Evolutionary conservation across 192 early-diverging fungal genomes (phyloP).

Genomic region (Rhizophagus clarus): DNA sequence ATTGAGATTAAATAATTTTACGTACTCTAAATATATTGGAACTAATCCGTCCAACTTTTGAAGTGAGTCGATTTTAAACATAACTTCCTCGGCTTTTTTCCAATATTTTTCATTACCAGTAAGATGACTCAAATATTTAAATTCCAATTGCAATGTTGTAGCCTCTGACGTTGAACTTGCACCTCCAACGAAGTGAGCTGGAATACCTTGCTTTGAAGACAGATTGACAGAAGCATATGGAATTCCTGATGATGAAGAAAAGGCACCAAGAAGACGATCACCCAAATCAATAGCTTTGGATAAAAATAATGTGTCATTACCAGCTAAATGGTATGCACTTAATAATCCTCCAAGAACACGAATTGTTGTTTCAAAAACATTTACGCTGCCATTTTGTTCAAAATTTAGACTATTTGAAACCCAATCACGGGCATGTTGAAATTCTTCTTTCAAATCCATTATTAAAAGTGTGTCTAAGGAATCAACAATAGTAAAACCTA

Average conservation of each 20-base stretch:
- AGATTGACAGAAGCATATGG: conserved; percentile 69
- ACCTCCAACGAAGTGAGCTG: conserved; percentile 49
- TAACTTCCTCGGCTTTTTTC: conserved; percentile 68
- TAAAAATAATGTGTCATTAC: conserved; percentile 64
- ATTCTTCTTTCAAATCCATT: conserved; percentile 78
- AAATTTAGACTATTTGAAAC: conserved; percentile 63
- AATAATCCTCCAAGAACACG: conserved; percentile 84
- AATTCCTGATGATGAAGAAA: conserved; percentile 65
- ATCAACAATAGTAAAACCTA: conserved; percentile 85
- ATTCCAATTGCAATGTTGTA: conserved; percentile 85
- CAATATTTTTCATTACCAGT: conserved; percentile 78
- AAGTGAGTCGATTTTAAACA: conserved; percentile 53
- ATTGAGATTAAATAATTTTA: conserved; percentile 2
- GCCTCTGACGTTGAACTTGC: conserved; percentile 73
- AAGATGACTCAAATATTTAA: conserved; percentile 77
- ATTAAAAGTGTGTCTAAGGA: conserved; percentile 81
- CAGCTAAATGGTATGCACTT: conserved; percentile 76
- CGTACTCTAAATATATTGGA: conserved; percentile 67
- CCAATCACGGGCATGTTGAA: conserved; percentile 66
- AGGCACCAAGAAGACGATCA: conserved; percentile 71
- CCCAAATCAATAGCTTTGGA: conserved; percentile 76
- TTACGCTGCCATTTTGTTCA: conserved; percentile 66
- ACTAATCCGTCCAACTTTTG: conserved; percentile 69
- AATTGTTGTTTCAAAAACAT: conserved; percentile 87
- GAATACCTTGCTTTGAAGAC: conserved; percentile 42